Conservation (phyloP, 345 rosid genomes). For the Ailanthus altissimus region DNA sequence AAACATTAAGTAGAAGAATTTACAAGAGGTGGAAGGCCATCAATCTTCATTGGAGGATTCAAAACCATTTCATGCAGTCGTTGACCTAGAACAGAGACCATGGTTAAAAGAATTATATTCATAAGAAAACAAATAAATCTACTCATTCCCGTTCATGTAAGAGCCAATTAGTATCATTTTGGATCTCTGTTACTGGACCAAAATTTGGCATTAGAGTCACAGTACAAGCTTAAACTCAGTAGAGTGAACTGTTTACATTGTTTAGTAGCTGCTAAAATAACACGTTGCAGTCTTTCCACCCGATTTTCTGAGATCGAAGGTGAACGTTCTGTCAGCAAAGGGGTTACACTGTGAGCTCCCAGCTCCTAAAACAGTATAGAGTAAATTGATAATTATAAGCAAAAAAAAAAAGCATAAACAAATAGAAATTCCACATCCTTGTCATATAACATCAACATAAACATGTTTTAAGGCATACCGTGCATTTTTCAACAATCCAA, state of each 20-base stretch:
- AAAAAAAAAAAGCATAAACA: neutral
- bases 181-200: neutral
- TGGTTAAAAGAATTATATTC: conserved; percentile 3
- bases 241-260: conserved; percentile 53
- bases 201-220: neutral
- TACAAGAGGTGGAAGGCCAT: conserved; percentile 55
- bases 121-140: neutral
- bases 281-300: conserved; percentile 69
- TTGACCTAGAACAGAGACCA: conserved; percentile 51
- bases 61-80: conserved; percentile 79
- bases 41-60: conserved; percentile 63
- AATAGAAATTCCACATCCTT: neutral
- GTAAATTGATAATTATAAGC: conserved; percentile 11
- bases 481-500: conserved; percentile 96
- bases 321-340: conserved; percentile 76
- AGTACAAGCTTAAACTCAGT: neutral
- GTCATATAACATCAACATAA: neutral
- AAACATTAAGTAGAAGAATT: conserved; percentile 32
- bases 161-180: neutral
- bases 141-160: neutral
- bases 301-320: conserved; percentile 73
- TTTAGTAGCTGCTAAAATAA: conserved; percentile 81
- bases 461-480: conserved; percentile 46
- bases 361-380: conserved; percentile 54
- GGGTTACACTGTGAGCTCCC: conserved; percentile 85